Percentiles rank a stretch among this genome's conserved stretches.
Evolutionary conservation across 768 basidiomycete species (phyloP).

Genomic region (Scleroderma citrinum): DNA sequence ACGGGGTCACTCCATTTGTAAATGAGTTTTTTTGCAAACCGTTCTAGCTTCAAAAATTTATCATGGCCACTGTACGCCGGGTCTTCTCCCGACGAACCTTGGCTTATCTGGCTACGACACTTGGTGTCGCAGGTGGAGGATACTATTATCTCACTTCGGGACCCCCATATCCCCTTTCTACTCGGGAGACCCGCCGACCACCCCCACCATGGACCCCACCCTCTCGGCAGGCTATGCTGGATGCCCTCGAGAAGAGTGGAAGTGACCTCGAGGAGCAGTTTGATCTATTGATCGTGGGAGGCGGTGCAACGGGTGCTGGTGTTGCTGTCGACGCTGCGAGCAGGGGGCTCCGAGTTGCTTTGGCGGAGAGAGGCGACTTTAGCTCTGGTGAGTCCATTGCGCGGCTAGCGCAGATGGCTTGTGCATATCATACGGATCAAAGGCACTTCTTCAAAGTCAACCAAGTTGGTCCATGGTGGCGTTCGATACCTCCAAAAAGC

Average conservation of each 20-base stretch:
- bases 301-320: conserved; percentile 94
- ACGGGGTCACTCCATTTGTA: too few species aligned
- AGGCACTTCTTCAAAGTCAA: conserved; percentile 96
- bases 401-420: not conserved
- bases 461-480: conserved; percentile 97
- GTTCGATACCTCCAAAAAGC: conserved; percentile 98
- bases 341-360: conserved; percentile 84
- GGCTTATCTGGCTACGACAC: conserved; percentile 47
- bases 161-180: conserved; percentile 58
- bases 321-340: conserved; percentile 95
- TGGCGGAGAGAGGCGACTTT: conserved; percentile 93
- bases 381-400: conserved; percentile 55
- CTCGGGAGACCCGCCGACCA: conserved; percentile 60
- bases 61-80: conserved; percentile 11
- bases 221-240: conserved; percentile 58
- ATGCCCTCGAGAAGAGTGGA: conserved; percentile 33
- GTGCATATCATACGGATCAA: not conserved
- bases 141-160: conserved; percentile 75
- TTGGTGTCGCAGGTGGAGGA: conserved; percentile 49
- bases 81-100: conserved; percentile 55
- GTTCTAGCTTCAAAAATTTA: not conserved
- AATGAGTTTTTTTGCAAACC: too few species aligned
- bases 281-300: conserved; percentile 83
- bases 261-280: conserved; percentile 47
- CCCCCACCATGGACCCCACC: conserved; percentile 80